These are phyloP conservation scores for Candida xyloterini DNA, from an alignment of 805 yeast genomes.

Conservation along the genomic window DNA sequence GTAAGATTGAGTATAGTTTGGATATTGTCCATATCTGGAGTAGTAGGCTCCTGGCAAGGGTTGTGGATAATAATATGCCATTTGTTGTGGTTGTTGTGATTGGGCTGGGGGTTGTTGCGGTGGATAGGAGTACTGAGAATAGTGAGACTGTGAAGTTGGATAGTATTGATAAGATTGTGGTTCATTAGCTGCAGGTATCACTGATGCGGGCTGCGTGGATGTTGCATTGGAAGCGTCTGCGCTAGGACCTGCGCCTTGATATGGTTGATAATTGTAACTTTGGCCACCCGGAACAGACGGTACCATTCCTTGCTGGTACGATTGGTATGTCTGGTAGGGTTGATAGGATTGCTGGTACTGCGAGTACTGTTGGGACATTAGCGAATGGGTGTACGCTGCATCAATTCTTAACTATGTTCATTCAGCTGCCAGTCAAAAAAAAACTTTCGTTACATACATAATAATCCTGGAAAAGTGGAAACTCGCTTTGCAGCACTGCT, in stretches of 20 bases:
- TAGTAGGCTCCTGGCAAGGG: conserved; percentile 16
- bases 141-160: conserved; percentile 17
- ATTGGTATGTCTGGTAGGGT: conserved; percentile 12
- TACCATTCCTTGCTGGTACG: conserved; percentile 10
- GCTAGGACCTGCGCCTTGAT: conserved; percentile 6
- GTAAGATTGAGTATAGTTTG: conserved; percentile 16
- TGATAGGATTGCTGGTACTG: conserved; percentile 13
- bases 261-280: conserved; percentile 7
- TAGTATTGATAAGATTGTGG: conserved; percentile 15
- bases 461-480: conserved; percentile 6
- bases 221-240: conserved; percentile 3
- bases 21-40: conserved; percentile 17
- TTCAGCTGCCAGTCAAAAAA: conserved; percentile 5
- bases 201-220: conserved; percentile 11
- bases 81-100: conserved; percentile 16
- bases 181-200: conserved; percentile 6
- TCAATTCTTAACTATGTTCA: conserved; percentile 1
- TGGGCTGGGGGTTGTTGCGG: conserved; percentile 15
- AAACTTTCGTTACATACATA: conserved; percentile 11
- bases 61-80: conserved; percentile 16
- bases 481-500: conserved; percentile 10
- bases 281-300: conserved; percentile 7
- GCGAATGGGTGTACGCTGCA: conserved; percentile 7
- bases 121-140: conserved; percentile 18
- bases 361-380: conserved; percentile 15